Percentiles rank a stretch among this genome's conserved stretches.
Conservation (phyloP, 345 rosid genomes). For the Ceriops decandra region DNA sequence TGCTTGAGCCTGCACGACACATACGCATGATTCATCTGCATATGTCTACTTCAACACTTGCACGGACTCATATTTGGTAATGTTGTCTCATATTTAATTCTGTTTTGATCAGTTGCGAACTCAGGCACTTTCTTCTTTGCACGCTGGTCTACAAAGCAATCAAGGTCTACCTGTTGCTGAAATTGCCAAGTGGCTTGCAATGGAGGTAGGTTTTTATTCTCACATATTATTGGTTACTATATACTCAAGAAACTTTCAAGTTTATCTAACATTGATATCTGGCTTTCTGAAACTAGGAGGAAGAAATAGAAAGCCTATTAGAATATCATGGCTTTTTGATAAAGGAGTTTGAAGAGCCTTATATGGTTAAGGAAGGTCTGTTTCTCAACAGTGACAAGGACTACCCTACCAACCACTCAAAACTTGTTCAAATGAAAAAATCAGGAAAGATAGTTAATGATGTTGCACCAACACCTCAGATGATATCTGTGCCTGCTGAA, state of each 20-base stretch:
- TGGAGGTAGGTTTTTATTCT: conserved; percentile 57
- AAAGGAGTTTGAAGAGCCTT: conserved; percentile 85
- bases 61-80: neutral
- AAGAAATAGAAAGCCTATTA: conserved; percentile 60
- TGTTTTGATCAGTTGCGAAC: conserved; percentile 69
- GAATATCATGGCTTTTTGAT: conserved; percentile 71
- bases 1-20: conserved; percentile 1
- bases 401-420: conserved; percentile 76
- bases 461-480: conserved; percentile 43
- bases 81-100: conserved; percentile 15
- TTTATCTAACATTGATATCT: conserved; percentile 28
- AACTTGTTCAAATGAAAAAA: conserved; percentile 74
- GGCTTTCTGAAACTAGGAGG: conserved; percentile 54
- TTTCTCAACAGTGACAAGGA: conserved; percentile 73
- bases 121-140: conserved; percentile 87
- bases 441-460: conserved; percentile 60
- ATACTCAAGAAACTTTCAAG: neutral
- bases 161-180: conserved; percentile 85
- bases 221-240: neutral
- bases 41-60: neutral
- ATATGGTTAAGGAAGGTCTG: conserved; percentile 86
- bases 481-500: conserved; percentile 28
- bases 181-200: conserved; percentile 80
- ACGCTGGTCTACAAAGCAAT: conserved; percentile 71
- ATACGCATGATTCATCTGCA: neutral